Base-by-base conservation (phyloP, 331 rosid genomes). In the Quercus tomentella region DNA sequence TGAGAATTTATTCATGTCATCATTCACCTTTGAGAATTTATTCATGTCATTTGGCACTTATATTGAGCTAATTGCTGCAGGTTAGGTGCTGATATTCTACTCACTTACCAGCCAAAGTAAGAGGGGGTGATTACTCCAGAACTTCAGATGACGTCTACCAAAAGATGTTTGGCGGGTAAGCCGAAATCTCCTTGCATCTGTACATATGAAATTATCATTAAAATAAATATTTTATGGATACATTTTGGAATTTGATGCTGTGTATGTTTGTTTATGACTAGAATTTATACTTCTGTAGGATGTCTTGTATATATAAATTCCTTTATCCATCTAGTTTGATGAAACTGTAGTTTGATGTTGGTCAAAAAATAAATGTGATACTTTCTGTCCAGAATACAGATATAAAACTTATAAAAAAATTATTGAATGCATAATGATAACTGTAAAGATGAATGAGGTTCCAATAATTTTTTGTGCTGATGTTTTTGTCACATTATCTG, bases 171-270 rank as follows among this genome's bases (percentile, higher is more conserved):
- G 87, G 18, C 82, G 77, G 26, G 76, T 80, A 16, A 69, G 41
- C 70, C 79, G 90, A 73, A 91, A 89, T 75, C 92, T 87, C 45
- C 84, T 89, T 72, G 92, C 80, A 86, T 91, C 96, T 91, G 85
- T 37, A 37, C 7, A 49, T 54, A 52, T 5, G 67, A 33, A 41
- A 56, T 63, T 71, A 30, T 20, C 7, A 58, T 56, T 20, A 56
- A 56, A 20, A 22, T 56, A 56, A 56, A 10, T 56, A 20, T n/a
- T 18, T n/a, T n/a, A 56, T 8, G 3, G 62, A 56, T 56, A n/a
- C 23, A 56, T 56, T 56, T n/a, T 10, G 22, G 62, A n/a, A 10
- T 21, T 56, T 56, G 62, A 49, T 56, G 62, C 62, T 56, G 15
- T 56, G 9, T 20, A 56, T 56, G 26, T 56, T 56, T 56, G 10